Evolutionary conservation across 2,329 filamentous ascomycete genomes (phyloP), one percentile per base, ranked within the genome.

Genomic region (Davidsoniella australis): DNA sequence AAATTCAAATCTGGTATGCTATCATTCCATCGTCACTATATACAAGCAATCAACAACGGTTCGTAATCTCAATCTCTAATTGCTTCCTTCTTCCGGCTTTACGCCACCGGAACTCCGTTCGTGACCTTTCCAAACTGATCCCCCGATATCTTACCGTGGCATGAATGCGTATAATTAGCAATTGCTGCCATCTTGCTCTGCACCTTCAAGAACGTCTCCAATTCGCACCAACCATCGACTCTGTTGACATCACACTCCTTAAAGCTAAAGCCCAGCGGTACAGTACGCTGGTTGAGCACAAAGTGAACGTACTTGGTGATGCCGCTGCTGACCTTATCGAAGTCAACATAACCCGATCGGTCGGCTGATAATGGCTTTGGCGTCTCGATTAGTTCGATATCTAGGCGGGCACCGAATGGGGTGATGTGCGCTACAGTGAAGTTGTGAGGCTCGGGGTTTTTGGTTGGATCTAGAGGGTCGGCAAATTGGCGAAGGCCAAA

Each of bases 221-320:
- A 61, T 59, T 86, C 81, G 59, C 83, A 87, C 82, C 83, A 87
- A 0, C 82, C 83, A 60, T 87, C 83, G 41, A 78, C 72, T 4
- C 82, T 65, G 9, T 69, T 59, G 1, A 56, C 63, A 38, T 74
- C 80, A 56, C 83, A 87, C 52, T 77, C 73, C 1, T 72, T 62
- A 53, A 84, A 78, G 57, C 78, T 85, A 52, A 62, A 62, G 5
- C 81, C 78, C 0, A 87, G 65, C 1, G 82, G 82, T 1, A 87
- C 58, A 0, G 82, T 87, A 26, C 83, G 69, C 63, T 85, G 81
- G 60, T 85, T 85, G 41, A 85, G 68, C 2, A 85, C 63, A 57
- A 87, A 83, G 60, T 85, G 82, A 5, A 87, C 68, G 60, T 87
- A 87, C 48, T 67, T 75, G 0, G 80, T 85, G 9, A 48, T 20